Evolutionary conservation across 78 protist species (phyloP), one percentile per base, ranked within the genome.

Genomic region (Acrasis kona): DNA sequence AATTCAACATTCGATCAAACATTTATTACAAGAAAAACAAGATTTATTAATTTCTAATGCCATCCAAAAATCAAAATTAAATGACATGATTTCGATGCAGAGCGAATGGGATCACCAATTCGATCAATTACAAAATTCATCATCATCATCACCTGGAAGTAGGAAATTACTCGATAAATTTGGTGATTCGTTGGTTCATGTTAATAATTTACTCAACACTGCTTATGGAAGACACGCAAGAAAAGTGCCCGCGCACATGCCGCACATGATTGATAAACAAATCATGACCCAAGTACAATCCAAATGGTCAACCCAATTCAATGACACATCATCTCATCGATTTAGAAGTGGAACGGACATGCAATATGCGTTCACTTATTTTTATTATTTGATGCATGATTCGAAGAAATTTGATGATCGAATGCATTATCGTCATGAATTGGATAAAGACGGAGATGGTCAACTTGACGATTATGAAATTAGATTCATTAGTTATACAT

Each of bases 191-290:
- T 66, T 88, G 30, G 30, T 81, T 57, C 69, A 41, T 72, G 96
- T 93, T 39, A 89, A 92, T 68, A 5, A 65, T 32, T 68, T 93
- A 6, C 76, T 81, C 71, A 89, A 79, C 38, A 30, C 40, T 32
- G 82, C 41, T 30, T 93, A 39, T 76, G 95, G 95, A 7, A 8
- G 72, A 5, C 12, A 70, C 34, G 31, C 89, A 5, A 84, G 97
- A 32, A 83, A 87, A 31, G 97, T 94, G 36, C 93, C 93, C 0
- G 96, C 97, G 6, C 98, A 95, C 78, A 94, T 93, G 95, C 96
- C 97, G 35, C 96, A 93, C 38, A 70, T 92, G 78, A 90, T 95
- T 29, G 91, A 94, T 64, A 30, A 41, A 2, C 74, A 80, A 36
- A 41, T 94, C 5, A 80, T 95, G 82, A n/a, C 50, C 12, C 89